Evolutionary conservation across 208 protist species (phyloP).

Genomic region (Kentomonas sorsogonicus): DNA sequence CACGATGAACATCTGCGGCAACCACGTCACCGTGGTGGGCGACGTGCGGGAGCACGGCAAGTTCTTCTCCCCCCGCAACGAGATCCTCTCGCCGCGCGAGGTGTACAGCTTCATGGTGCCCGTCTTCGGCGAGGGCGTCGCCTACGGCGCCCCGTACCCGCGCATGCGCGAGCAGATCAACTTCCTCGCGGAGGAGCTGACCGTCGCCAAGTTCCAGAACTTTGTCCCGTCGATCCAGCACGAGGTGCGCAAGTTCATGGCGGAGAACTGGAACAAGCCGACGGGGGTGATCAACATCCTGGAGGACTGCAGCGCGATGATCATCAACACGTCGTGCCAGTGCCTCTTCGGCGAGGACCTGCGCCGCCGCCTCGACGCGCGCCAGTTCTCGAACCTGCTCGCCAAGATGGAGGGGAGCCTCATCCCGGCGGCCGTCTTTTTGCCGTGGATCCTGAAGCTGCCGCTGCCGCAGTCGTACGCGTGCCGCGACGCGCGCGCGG

Average conservation of each 20-base stretch:
- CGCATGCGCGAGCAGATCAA: conserved; percentile 86
- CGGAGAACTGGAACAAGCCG: conserved; percentile 71
- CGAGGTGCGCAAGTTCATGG: conserved; percentile 80
- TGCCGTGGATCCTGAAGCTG: conserved; percentile 70
- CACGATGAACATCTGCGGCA: conserved; percentile 80
- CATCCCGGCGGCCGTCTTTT: conserved; percentile 76
- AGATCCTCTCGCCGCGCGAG: conserved; percentile 75
- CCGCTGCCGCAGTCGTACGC: conserved; percentile 74
- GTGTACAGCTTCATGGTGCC: conserved; percentile 85
- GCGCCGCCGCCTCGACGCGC: conserved; percentile 67
- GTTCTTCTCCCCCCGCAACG: conserved; percentile 83
- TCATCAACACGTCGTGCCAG: conserved; percentile 91
- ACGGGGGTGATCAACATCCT: conserved; percentile 78
- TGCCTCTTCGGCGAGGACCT: conserved; percentile 91
- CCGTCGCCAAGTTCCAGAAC: conserved; percentile 83
- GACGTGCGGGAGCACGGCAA: conserved; percentile 70
- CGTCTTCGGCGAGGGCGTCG: conserved; percentile 82
- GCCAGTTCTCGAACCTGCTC: conserved; percentile 78
- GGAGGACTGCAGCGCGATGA: conserved; percentile 86
- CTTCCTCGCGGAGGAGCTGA: conserved; percentile 80
- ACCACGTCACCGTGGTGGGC: conserved; percentile 72
- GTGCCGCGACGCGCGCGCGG: conserved; percentile 73
- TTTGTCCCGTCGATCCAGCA: conserved; percentile 82
- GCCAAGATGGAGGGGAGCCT: conserved; percentile 81
- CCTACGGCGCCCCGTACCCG: conserved; percentile 73